Evolutionary conservation across 371 early-diverging fungal species (phyloP).

Genomic region (Nematocida major): DNA sequence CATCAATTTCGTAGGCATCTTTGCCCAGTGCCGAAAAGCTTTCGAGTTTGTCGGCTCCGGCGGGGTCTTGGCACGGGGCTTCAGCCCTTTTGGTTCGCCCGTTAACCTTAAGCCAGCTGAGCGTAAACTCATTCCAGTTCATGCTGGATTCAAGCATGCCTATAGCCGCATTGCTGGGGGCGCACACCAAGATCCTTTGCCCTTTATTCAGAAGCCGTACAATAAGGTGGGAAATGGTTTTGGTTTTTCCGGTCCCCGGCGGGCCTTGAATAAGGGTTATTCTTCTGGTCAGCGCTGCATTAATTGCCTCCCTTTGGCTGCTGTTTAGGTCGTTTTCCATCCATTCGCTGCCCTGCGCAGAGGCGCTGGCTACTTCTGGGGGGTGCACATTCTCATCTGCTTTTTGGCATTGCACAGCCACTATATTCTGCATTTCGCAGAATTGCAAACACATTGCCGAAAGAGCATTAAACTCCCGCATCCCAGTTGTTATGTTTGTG

Average conservation of each 20-base stretch:
- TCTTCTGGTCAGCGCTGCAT: not conserved
- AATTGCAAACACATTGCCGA: too few relatives aligned
- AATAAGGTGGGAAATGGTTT: conserved; percentile 77
- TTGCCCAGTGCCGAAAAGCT: not conserved
- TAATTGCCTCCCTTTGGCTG: conserved; percentile 50
- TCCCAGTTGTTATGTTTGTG: not conserved
- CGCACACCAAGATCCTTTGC: conserved; percentile 76
- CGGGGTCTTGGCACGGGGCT: too few relatives aligned
- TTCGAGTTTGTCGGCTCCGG: too few relatives aligned
- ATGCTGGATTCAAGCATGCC: too few relatives aligned
- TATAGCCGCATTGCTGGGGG: conserved; percentile 81
- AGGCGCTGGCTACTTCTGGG: not conserved
- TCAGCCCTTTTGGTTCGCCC: too few relatives aligned
- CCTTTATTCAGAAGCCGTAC: conserved; percentile 70
- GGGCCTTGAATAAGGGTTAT: conserved; percentile 59
- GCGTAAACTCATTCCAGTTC: too few relatives aligned
- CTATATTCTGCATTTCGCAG: too few relatives aligned
- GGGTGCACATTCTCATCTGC: not conserved
- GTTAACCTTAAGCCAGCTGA: too few relatives aligned
- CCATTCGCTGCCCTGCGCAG: not conserved
- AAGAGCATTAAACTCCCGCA: conserved; percentile 25
- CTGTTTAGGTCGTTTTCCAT: conserved; percentile 27
- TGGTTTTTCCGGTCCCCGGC: conserved; percentile 84
- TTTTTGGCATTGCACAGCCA: not conserved
- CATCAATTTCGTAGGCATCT: not conserved